Evolutionary conservation across 306 rosid genomes (phyloP), one percentile per base, ranked within the genome.

Genomic region (Boehmeria nivea): DNA sequence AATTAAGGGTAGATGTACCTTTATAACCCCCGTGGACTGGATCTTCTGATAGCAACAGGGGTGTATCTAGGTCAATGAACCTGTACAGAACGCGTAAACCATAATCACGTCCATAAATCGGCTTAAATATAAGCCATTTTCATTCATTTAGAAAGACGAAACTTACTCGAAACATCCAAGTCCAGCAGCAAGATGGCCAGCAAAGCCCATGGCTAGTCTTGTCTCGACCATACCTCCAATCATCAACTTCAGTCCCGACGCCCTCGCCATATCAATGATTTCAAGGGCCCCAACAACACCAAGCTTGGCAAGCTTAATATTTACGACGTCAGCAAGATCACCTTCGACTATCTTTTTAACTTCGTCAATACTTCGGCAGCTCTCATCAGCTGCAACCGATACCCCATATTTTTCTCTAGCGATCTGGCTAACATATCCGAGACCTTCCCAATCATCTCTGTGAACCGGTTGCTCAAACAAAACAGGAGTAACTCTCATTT

Each of bases 371-470:
- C 84, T 64, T 60, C 87, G 78, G 65, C 96, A 82, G 64, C 99
- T 87, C 85, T 91, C 99, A 57, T 91, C 98, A 46, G 98, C 96
- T 48, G 95, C 98, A 76, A 84, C 89, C 47, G 85, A 84, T 45
- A 91, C 77, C 26, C 95, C 93, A 51, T 80, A 91, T 52, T 67
- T 82, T 18, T 84, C 82, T 73, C 83, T 71, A 1, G 96, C 85
- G 25, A 82, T 46, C 1, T 8, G 68, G 63, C 78, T 71, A 6
- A 91, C 96, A 62, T 76, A 51, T 63, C 85, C 89, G 55, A 91
- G 98, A 55, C 98, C 98, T 55, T 91, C 95, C 98, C 98, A 91
- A 69, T 91, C 95, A 71, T 91, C 95, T 75, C 96, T 78, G 42
- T 91, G 87, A 71, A 87, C 94, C 17, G 96, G 96, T 75, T 91